Evolutionary conservation across 768 basidiomycete species (phyloP), one percentile per base, ranked within the genome.

Genomic region (Tricholoma hemisulphureum): DNA sequence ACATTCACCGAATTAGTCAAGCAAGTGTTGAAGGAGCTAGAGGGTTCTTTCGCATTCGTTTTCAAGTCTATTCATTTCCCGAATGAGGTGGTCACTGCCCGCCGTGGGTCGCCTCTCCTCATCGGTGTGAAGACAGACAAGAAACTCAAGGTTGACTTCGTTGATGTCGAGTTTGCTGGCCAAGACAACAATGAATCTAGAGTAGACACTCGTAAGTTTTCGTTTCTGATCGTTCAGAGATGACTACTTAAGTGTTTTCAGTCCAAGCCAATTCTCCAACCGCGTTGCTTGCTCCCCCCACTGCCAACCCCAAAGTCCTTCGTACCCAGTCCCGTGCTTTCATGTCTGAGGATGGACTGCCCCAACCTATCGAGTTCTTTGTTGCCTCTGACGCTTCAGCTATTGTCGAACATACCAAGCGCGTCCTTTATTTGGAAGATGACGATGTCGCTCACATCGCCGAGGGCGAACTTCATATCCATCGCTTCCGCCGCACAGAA

Each of bases 121-220:
- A 86, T 99, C 68, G 97, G 97, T 77, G 96, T 99, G 70, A 98
- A 98, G 87, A 98, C 97, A 16, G 96, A 99, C 72, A 95, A 97
- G 83, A 98, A 98, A 76, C 84, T 99, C 67, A 99, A 99, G 81
- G 96, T 98, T 35, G 97, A 99, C 77, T 98, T 99, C 65, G 96
- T 99, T 48, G 97, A 98, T 75, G 97, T 99, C 56, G 95, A 98
- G 72, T 86, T 98, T 66, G 86, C 90, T 31, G 87, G 87, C 37
- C 83, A 89, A 43, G 89, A 91, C 61, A 77, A 65, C 65, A 77
- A 70, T 37, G 75, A 76, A 54, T 73, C 64, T 3, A 71, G 74
- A 58, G 65, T 72, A 48, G 78, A 80, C 23, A 61, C 71, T 59
- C 68, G 79, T 81, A 63, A 69, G 80, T 75, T 51, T 51, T 6